A percentile compares a stretch with the other conserved stretches of the same genome.
These are phyloP conservation scores for Lichtheimia hyalospora DNA, from an alignment of 371 early-diverging fungal species.

Conservation along the genomic window DNA sequence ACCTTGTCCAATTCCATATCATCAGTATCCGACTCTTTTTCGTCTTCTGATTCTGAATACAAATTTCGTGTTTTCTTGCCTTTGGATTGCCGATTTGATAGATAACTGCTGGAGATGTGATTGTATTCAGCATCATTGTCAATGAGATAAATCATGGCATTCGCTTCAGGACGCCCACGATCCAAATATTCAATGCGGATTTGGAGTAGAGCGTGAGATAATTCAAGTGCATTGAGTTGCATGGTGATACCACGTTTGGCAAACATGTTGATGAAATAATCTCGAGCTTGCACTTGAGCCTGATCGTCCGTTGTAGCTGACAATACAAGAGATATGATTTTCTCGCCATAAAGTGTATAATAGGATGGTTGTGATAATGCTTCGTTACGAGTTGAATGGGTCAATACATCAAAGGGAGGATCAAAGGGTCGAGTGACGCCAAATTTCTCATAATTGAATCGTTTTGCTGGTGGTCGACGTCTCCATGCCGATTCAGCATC, in stretches of 20 bases:
- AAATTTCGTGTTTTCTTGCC: neutral
- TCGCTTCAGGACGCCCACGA: slow-evolving; percentile 48
- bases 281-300: neutral
- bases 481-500: slow-evolving; percentile 46
- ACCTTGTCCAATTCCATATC: neutral
- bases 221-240: neutral
- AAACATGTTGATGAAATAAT: neutral
- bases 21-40: neutral
- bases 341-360: slow-evolving; percentile 7
- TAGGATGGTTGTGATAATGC: slow-evolving; percentile 2
- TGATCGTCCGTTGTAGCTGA: neutral
- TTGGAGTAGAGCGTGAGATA: slow-evolving; percentile 42
- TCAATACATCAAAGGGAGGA: slow-evolving; percentile 43
- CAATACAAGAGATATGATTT: neutral
- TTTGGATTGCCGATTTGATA: neutral
- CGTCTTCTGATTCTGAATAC: neutral
- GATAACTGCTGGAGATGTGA: neutral
- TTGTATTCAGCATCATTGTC: slow-evolving; percentile 26
- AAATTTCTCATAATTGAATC: slow-evolving; percentile 67
- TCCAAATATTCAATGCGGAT: slow-evolving; percentile 45
- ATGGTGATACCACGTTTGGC: slow-evolving; percentile 9
- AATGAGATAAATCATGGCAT: slow-evolving; percentile 55
- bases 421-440: slow-evolving; percentile 65
- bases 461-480: slow-evolving; percentile 69
- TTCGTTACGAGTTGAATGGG: neutral